Conservation (phyloP, 1,284 basidiomycete species). For the Irpex lacteus region DNA sequence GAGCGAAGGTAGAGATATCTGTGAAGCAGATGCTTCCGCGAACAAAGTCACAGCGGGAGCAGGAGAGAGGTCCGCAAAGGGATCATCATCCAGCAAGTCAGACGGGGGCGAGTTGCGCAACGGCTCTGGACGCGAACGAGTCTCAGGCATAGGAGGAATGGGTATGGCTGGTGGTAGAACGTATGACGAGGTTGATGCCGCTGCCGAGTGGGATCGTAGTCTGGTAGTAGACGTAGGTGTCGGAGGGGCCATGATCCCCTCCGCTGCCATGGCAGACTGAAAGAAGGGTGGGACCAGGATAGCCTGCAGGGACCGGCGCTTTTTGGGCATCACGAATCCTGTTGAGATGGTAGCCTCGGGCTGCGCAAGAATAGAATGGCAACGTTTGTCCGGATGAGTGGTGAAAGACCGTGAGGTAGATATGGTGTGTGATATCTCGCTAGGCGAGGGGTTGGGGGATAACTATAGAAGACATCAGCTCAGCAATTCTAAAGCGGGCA, state of each 20-base stretch:
- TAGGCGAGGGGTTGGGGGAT: background rate
- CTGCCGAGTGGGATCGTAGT: conserved; percentile 18
- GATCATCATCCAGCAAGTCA: conserved; percentile 65
- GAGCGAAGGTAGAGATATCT: background rate
- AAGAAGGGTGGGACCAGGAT: conserved; percentile 46
- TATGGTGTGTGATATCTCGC: background rate
- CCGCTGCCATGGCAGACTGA: conserved; percentile 24
- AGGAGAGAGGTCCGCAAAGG: conserved; percentile 57
- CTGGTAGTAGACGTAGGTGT: conserved; percentile 6
- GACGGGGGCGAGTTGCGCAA: conserved; percentile 29
- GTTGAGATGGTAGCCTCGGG: background rate
- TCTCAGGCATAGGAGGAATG: conserved; percentile 16
- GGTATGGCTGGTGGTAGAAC: conserved; percentile 16
- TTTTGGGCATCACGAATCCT: conserved; percentile 35
- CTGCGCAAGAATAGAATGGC: background rate
- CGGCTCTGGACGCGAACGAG: conserved; percentile 7
- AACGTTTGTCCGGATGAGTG: background rate
- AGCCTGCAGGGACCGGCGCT: conserved; percentile 47
- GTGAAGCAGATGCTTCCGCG: background rate
- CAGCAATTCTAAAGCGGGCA: background rate
- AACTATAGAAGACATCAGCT: background rate
- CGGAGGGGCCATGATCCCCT: conserved; percentile 16
- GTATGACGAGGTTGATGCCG: conserved; percentile 11
- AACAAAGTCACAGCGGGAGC: conserved; percentile 19
- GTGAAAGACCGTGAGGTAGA: background rate